Conservation (phyloP, 2,329 filamentous ascomycete genomes). For the Myriosclerotinia duriaeana region DNA sequence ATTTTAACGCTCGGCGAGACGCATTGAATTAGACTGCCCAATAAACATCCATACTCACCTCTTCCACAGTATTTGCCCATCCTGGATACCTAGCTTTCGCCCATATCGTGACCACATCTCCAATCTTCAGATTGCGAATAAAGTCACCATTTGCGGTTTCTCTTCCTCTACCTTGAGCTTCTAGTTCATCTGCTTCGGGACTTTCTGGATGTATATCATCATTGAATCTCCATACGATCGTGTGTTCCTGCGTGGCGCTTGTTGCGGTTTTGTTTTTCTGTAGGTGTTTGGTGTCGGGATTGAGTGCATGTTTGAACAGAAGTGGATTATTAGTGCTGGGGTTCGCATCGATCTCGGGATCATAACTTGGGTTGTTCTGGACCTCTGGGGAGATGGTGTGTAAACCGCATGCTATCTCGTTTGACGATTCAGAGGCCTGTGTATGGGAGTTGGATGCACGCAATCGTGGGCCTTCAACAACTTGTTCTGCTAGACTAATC, state of each 20-base stretch:
- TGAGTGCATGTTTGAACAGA: slow-evolving; percentile 43
- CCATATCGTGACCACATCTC: slow-evolving; percentile 31
- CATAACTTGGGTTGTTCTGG: slow-evolving; percentile 16
- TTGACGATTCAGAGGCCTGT: background rate
- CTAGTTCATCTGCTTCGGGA: slow-evolving; percentile 41
- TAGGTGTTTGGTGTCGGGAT: slow-evolving; percentile 42
- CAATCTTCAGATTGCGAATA: slow-evolving; percentile 49
- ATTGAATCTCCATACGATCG: slow-evolving; percentile 53
- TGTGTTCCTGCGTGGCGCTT: slow-evolving; percentile 44
- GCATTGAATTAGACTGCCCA: slow-evolving; percentile 48
- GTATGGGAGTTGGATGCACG: background rate
- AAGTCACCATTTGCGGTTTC: slow-evolving; percentile 55
- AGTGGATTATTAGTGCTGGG: slow-evolving; percentile 14
- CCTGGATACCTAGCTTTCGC: slow-evolving; percentile 47
- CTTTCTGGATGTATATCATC: slow-evolving; percentile 51
- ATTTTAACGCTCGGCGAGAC: background rate
- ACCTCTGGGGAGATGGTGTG: slow-evolving; percentile 43
- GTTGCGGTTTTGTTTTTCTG: slow-evolving; percentile 51
- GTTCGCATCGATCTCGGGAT: background rate
- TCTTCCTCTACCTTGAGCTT: slow-evolving; percentile 49
- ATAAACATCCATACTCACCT: slow-evolving; percentile 56
- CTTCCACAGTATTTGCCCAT: slow-evolving; percentile 54
- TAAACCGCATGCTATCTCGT: slow-evolving; percentile 40
- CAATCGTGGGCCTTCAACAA: slow-evolving; percentile 17
- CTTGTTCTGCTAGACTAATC: background rate